Conservation (phyloP, 352 stramenopile genomes). For the Phytophthora aleatoria region DNA sequence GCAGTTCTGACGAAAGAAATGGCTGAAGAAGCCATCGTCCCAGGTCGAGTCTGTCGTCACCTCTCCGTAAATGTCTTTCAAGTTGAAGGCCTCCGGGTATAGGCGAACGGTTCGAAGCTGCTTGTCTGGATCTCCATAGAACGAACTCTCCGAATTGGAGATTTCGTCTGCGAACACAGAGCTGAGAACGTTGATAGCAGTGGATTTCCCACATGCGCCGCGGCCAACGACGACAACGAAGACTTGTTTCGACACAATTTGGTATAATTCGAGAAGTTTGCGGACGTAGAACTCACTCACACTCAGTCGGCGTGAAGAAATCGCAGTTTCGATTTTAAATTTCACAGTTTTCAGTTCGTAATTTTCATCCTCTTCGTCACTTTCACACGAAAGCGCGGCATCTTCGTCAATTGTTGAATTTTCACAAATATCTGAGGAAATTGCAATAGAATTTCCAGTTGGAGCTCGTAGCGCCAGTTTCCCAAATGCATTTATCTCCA, state of each 20-base stretch:
- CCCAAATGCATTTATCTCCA: slow-evolving; percentile 47
- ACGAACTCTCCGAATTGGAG: neutral
- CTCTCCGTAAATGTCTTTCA: slow-evolving; percentile 60
- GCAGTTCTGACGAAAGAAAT: slow-evolving; percentile 63
- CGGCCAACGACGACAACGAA: slow-evolving; percentile 57
- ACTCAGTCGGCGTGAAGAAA: slow-evolving; percentile 33
- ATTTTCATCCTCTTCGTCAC: slow-evolving; percentile 45
- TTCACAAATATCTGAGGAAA: slow-evolving; percentile 2
- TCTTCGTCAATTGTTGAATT: slow-evolving; percentile 7
- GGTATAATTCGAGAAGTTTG: slow-evolving; percentile 68
- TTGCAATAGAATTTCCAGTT: neutral
- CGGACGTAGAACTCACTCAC: slow-evolving; percentile 51
- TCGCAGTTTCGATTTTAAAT: slow-evolving; percentile 28
- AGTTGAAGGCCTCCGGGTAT: slow-evolving; percentile 45
- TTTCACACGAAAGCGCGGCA: slow-evolving; percentile 36
- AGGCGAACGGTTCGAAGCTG: slow-evolving; percentile 44
- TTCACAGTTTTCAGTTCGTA: slow-evolving; percentile 42
- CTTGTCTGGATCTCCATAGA: slow-evolving; percentile 3
- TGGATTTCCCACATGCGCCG: slow-evolving; percentile 67
- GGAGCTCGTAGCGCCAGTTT: slow-evolving; percentile 23
- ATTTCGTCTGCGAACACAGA: slow-evolving; percentile 29
- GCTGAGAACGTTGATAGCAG: slow-evolving; percentile 48
- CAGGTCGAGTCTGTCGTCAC: slow-evolving; percentile 50
- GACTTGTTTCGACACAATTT: slow-evolving; percentile 41
- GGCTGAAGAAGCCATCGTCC: slow-evolving; percentile 60